Evolutionary conservation across 345 rosid genomes (phyloP).

Genomic region (Camelina hispida): DNA sequence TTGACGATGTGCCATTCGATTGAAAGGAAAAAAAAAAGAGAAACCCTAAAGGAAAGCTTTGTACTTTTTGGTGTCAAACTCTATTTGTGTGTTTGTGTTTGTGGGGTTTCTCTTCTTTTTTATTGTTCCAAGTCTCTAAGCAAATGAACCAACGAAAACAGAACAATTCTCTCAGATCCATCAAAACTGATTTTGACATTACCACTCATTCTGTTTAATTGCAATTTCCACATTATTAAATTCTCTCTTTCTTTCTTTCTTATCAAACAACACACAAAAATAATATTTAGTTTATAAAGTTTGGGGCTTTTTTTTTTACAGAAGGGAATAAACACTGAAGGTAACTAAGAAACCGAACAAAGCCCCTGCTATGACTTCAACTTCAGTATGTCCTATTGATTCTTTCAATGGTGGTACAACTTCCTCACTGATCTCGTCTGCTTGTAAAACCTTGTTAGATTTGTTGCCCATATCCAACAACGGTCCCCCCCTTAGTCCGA

Average conservation of each 20-base stretch:
- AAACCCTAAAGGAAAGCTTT: conserved; percentile 47
- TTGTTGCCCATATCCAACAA: too few species aligned
- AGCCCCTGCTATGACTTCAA: conserved; percentile 86
- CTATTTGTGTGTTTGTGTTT: not conserved
- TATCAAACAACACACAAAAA: not conserved
- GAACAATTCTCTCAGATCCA: conserved; percentile 25
- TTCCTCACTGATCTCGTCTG: conserved; percentile 36
- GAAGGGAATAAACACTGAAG: conserved; percentile 49
- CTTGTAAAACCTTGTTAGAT: conserved; percentile 14
- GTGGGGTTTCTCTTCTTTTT: conserved; percentile 24
- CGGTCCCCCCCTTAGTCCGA: too few species aligned
- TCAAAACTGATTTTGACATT: conserved; percentile 28
- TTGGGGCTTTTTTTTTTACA: conserved; percentile 24
- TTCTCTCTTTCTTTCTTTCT: conserved; percentile 16
- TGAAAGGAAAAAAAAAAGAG: not conserved
- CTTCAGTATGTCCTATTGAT: conserved; percentile 82
- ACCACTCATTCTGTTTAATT: conserved; percentile 7
- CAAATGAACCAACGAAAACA: conserved; percentile 3
- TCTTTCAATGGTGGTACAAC: conserved; percentile 58
- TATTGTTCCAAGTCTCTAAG: conserved; percentile 32
- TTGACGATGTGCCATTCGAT: conserved; percentile 54
- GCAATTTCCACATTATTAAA: conserved; percentile 26
- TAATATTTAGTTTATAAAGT: not conserved
- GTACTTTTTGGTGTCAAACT: conserved; percentile 25
- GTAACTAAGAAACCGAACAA: conserved; percentile 71